phyloP scores from a whole-genome alignment of 306 rosid species.

The Dalbergia cochinchinensis region DNA sequence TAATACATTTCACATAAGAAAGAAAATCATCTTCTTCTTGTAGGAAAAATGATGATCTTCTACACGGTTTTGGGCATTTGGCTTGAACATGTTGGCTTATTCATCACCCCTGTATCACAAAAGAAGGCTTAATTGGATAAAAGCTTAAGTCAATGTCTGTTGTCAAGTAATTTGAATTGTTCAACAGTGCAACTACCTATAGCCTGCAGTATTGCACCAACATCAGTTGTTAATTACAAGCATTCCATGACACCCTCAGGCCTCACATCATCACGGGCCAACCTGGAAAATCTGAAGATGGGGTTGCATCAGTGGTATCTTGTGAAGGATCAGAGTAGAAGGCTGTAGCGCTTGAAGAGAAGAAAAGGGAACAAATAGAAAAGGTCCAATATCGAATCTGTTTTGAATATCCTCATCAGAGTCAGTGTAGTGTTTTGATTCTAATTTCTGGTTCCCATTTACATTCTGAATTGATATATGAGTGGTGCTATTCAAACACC shows the following conservation, averaged over 20 bases:
- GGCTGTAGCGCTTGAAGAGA: slow-evolving; percentile 23
- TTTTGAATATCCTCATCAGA: slow-evolving; percentile 4
- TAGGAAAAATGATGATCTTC: neutral
- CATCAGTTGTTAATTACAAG: neutral
- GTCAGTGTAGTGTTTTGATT: slow-evolving; percentile 18
- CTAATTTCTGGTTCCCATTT: slow-evolving; percentile 14
- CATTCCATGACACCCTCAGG: neutral
- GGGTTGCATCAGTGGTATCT: neutral
- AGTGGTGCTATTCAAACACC: too few relatives aligned
- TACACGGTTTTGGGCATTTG: neutral
- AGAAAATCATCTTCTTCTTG: slow-evolving; percentile 9
- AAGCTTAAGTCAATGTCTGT: slow-evolving; percentile 42
- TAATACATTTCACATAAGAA: too few relatives aligned
- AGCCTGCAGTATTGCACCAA: neutral
- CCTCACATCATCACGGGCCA: neutral
- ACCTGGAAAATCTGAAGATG: slow-evolving; percentile 21
- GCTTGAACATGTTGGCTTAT: slow-evolving; percentile 38
- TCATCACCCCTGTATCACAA: slow-evolving; percentile 12
- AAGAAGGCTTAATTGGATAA: slow-evolving; percentile 39
- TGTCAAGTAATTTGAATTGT: slow-evolving; percentile 32
- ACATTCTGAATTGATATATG: slow-evolving; percentile 4
- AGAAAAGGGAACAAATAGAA: neutral
- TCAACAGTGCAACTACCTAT: slow-evolving; percentile 26
- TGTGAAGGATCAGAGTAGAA: slow-evolving; percentile 31
- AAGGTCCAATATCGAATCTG: slow-evolving; percentile 23